Evolutionary conservation across 1,284 basidiomycete species (phyloP), one percentile per base, ranked within the genome.

Genomic region (Rhodotorula sp.): DNA sequence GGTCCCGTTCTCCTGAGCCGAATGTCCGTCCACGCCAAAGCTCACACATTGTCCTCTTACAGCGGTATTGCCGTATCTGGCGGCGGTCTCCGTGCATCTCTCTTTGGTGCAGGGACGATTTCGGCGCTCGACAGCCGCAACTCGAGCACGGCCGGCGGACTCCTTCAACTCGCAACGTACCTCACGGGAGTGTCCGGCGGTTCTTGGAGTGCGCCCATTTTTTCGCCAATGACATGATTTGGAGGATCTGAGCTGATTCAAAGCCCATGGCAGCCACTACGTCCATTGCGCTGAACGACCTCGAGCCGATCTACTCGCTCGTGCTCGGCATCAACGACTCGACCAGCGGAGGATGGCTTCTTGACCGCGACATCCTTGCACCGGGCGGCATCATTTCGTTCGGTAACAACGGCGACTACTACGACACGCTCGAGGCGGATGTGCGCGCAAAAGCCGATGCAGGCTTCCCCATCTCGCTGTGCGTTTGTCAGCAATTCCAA

Each of bases 101-200:
- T 86, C 71, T 89, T 85, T 71, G 87, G 85, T 4, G 88, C 88
- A 1, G 87, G 84, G 13, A 84, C 85, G 54, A 77, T 90, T 10
- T 85, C 82, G 41, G 88, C 82, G 0, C 80, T 90, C 41, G 89
- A 90, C 79, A 84, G 83, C 4, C 82, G 89, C 48, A 89, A 90
- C 73, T 80, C 81, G 9, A 83, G 85, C 17, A 67, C 62, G 5
- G 83, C 87, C 16, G 89, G 88, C 7, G 88, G 88, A 1, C 80
- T 91, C 1, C 81, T 89, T 50, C 89, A 90, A 78, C 86, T 89
- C 42, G 79, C 86, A 12, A 86, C 87, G 2, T 90, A 90, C 80
- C 79, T 89, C 25, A 78, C 85, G 7, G 88, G 85, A 1, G 82
- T 90, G 0, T 89, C 88, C 66, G 89, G 89, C 86, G 77, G 75